Base-by-base conservation (phyloP, 2,329 filamentous ascomycete species). In the Aureobasidium pullulans region DNA sequence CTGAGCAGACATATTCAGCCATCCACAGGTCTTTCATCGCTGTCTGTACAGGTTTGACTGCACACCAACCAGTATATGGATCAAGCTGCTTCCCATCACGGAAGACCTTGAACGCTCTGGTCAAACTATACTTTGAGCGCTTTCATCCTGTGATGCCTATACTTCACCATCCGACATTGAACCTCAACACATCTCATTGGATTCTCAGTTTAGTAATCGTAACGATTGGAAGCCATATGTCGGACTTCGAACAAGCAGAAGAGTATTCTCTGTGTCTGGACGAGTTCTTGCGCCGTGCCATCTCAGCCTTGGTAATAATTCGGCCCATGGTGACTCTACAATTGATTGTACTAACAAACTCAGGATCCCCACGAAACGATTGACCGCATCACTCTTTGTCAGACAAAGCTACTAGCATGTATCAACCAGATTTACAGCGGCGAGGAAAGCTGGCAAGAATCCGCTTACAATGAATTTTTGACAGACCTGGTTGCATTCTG, bases 111-210 rank as follows among this genome's bases (percentile, higher is more conserved):
- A 62, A 67, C 56, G 47, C 59, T 53, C 53, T 71, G 11, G 60
- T 71, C 23, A 62, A 60, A 16, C 60, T 68, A 1, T 71, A 69
- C 57, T 65, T 68, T 43, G 65, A 67, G 7, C 59, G 63, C 37
- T 71, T 71, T 39, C 64, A 68, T 48, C 64, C 66, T 23, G 62
- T 64, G 11, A 63, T 72, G 15, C 70, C 70, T 3, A 67, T 71
- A 43, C 50, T 71, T 8, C 69, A 71, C 46, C 57, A 44, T 31
- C 62, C 62, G 0, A 65, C 62, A 4, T 64, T 70, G 44, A 34
- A 59, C 31, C 37, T 44, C 53, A 39, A 59, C 39, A 31, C 54
- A 23, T 34, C 62, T 7, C 37, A 66, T 11, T 66, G 63, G 61
- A 56, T 68, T 9, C 62, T 69, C 9, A 60, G 67, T 15, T 60